Evolutionary conservation across 352 stramenopile genomes (phyloP).

Genomic region (Albugo candida): DNA sequence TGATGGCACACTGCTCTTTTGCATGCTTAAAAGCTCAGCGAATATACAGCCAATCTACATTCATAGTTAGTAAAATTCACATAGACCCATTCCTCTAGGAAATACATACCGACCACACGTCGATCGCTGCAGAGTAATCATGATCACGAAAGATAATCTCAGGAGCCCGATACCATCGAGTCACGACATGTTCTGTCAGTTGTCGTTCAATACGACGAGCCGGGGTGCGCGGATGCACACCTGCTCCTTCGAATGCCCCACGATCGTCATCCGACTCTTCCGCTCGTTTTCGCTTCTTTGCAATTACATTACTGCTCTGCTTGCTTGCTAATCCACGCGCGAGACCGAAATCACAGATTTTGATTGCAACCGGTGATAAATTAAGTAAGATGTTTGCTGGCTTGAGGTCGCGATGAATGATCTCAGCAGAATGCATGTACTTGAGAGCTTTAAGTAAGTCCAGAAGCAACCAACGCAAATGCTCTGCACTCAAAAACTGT

Average conservation of each 20-base stretch:
- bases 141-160: conserved; percentile 88
- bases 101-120: conserved; percentile 72
- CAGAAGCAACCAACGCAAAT: conserved; percentile 66
- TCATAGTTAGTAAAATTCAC: background rate
- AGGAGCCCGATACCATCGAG: conserved; percentile 87
- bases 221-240: conserved; percentile 51
- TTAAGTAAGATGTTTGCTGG: conserved; percentile 78
- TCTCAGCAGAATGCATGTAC: conserved; percentile 80
- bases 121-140: conserved; percentile 73
- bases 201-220: conserved; percentile 73
- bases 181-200: conserved; percentile 90
- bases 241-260: conserved; percentile 22
- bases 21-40: conserved; percentile 89
- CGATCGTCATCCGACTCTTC: conserved; percentile 23
- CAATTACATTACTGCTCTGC: conserved; percentile 17
- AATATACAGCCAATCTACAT: conserved; percentile 87
- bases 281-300: conserved; percentile 36
- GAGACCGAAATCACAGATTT: conserved; percentile 75
- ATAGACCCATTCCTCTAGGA: background rate
- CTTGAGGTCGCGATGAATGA: conserved; percentile 79
- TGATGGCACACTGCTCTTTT: conserved; percentile 87
- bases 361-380: conserved; percentile 66
- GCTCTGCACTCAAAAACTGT: conserved; percentile 67
- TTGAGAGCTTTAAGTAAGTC: conserved; percentile 76
- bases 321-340: conserved; percentile 48